Conservation (phyloP, 2,329 filamentous ascomycete species). For the Ascochyta lentis region DNA sequence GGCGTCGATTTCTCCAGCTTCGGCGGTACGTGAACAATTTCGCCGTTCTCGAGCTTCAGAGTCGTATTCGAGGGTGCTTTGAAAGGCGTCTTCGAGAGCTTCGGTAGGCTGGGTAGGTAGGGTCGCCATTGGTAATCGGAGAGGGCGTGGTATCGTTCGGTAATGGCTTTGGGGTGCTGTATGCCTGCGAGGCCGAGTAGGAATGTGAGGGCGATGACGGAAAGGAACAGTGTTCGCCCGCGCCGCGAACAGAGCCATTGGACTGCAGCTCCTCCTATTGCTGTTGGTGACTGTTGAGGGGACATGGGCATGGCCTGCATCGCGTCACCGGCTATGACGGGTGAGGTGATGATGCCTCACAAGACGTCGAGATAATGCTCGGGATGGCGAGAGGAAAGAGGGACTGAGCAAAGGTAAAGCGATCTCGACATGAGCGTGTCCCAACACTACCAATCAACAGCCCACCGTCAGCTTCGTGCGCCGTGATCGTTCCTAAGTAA, state of each 20-base stretch:
- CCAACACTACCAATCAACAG: not conserved
- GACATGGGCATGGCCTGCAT: slow-evolving; percentile 37
- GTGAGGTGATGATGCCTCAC: not conserved
- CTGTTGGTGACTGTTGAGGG: slow-evolving; percentile 29
- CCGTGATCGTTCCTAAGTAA: not conserved
- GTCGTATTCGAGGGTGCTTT: slow-evolving; percentile 44
- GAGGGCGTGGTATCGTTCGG: slow-evolving; percentile 34
- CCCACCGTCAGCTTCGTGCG: slow-evolving; percentile 1
- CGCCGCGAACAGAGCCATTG: slow-evolving; percentile 40
- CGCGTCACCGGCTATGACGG: slow-evolving; percentile 31
- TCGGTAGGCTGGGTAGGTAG: slow-evolving; percentile 31
- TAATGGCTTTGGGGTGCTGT: slow-evolving; percentile 29
- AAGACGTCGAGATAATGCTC: not conserved
- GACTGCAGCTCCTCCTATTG: slow-evolving; percentile 36
- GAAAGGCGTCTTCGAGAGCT: slow-evolving; percentile 36
- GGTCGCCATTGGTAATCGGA: slow-evolving; percentile 43
- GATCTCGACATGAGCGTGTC: not conserved
- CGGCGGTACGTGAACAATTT: slow-evolving; percentile 34
- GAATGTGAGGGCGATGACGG: slow-evolving; percentile 25
- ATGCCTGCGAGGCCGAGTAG: slow-evolving; percentile 24
- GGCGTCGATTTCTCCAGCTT: slow-evolving; percentile 43
- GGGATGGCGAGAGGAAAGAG: not conserved
- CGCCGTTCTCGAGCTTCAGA: slow-evolving; percentile 43
- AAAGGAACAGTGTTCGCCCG: slow-evolving; percentile 36
- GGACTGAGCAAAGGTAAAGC: not conserved